Evolutionary conservation across 768 basidiomycete species (phyloP).

Genomic region (Phaeolepiota aurea): DNA sequence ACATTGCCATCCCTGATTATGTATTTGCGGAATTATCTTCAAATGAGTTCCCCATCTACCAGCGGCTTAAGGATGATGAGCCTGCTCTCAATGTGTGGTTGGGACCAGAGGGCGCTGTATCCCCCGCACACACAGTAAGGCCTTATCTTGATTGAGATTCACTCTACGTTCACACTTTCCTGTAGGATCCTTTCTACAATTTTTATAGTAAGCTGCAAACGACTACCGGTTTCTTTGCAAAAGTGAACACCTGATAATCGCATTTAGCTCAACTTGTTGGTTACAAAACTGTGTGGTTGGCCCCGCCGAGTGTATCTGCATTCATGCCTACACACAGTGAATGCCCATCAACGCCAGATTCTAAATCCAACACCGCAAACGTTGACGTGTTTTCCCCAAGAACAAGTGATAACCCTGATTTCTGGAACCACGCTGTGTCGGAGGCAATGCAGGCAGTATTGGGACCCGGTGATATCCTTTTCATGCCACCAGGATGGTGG

Average conservation of each 20-base stretch:
- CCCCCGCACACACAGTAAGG: constrained; percentile 81
- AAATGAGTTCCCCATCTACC: constrained; percentile 43
- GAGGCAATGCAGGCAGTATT: constrained; percentile 55
- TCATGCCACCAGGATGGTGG: constrained; percentile 94
- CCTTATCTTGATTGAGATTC: constrained; percentile 4
- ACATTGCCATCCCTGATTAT: constrained; percentile 84
- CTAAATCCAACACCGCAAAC: constrained; percentile 57
- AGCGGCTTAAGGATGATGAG: constrained; percentile 57
- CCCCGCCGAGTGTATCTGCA: constrained; percentile 50
- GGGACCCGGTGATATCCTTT: constrained; percentile 77
- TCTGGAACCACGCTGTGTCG: constrained; percentile 49
- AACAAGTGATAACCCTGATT: constrained; percentile 29
- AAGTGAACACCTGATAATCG: constrained; percentile 8
- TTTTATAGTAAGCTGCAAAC: constrained; percentile 55
- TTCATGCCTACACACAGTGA: constrained; percentile 46
- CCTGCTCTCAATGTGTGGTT: constrained; percentile 76
- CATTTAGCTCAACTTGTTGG: constrained; percentile 79
- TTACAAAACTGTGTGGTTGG: constrained; percentile 85
- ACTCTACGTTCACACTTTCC: constrained; percentile 1
- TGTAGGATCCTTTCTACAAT: constrained; percentile 90
- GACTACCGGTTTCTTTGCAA: constrained; percentile 5
- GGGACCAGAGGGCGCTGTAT: constrained; percentile 69
- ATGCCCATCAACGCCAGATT: not conserved
- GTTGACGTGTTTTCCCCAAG: constrained; percentile 68
- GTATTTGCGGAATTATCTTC: constrained; percentile 57